phyloP scores from a whole-genome alignment of 2,329 filamentous ascomycete species.

The Ceratocystis ficicola region DNA sequence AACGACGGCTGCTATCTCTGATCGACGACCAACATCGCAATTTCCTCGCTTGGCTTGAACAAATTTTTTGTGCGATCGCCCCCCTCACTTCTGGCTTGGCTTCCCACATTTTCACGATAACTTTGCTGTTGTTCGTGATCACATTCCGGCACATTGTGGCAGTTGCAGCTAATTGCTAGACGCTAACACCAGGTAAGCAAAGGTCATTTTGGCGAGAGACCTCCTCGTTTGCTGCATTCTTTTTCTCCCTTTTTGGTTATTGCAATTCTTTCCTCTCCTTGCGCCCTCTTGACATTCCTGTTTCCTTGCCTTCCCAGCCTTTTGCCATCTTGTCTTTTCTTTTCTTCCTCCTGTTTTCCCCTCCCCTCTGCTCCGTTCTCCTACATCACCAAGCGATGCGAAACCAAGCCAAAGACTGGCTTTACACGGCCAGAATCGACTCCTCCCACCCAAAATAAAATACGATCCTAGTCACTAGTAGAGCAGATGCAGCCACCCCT shows the following conservation, averaged over 20 bases:
- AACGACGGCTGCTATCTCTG: not conserved
- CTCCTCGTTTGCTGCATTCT: not conserved
- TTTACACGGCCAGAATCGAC: not conserved
- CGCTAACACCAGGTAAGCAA: not conserved
- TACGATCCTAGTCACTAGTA: not conserved
- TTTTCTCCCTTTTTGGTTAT: not conserved
- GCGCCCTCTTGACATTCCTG: not conserved
- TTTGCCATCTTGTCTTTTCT: not conserved
- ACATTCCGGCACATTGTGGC: not conserved
- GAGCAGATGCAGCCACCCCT: not conserved
- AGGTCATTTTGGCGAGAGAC: not conserved
- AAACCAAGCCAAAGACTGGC: not conserved
- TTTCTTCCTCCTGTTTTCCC: too few species aligned
- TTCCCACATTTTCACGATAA: not conserved
- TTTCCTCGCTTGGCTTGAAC: not conserved
- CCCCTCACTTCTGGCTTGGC: not conserved
- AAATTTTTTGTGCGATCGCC: not conserved
- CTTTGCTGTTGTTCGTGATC: not conserved
- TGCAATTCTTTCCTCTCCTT: not conserved
- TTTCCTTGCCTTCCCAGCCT: not conserved
- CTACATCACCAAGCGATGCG: not conserved
- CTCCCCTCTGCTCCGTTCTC: not conserved
- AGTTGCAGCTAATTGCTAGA: not conserved
- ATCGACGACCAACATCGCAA: constrained; percentile 1
- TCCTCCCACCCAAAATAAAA: not conserved